phyloP scores from a whole-genome alignment of 2,329 filamentous ascomycete species.

The Aspergillus pseudoterreus region DNA sequence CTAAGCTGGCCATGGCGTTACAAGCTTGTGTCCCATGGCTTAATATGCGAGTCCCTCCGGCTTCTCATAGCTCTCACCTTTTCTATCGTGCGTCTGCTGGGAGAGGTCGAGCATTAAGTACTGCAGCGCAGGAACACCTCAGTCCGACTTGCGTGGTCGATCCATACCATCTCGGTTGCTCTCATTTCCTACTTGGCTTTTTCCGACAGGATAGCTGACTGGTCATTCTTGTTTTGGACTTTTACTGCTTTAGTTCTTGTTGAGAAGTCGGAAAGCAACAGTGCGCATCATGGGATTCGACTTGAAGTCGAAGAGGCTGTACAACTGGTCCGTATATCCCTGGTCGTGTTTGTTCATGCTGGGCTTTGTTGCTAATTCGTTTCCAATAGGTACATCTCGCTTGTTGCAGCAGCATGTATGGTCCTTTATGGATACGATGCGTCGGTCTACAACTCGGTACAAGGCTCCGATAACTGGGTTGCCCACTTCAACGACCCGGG shows the following conservation, averaged over 20 bases:
- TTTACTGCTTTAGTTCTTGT: neutral
- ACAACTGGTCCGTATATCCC: constrained; percentile 25
- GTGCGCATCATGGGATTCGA: constrained; percentile 16
- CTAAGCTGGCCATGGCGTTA: constrained; percentile 3
- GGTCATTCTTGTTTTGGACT: neutral
- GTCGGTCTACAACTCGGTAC: constrained; percentile 69
- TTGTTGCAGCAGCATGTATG: constrained; percentile 70
- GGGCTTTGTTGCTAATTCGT: neutral
- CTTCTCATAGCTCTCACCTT: neutral
- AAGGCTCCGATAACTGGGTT: constrained; percentile 65
- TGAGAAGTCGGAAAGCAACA: neutral
- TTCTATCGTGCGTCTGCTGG: constrained; percentile 2
- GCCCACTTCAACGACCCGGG: constrained; percentile 54
- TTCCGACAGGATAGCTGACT: neutral
- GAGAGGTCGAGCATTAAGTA: neutral
- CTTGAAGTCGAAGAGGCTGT: constrained; percentile 25
- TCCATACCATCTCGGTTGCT: neutral
- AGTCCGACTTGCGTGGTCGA: neutral
- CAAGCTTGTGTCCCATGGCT: neutral
- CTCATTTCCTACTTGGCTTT: neutral
- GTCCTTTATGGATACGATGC: constrained; percentile 73
- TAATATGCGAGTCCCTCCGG: constrained; percentile 17
- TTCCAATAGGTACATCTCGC: constrained; percentile 56
- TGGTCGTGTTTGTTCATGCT: neutral
- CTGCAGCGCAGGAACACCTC: no score